Base-by-base conservation (phyloP, 2,329 filamentous ascomycete genomes). In the Alternaria sp. region DNA sequence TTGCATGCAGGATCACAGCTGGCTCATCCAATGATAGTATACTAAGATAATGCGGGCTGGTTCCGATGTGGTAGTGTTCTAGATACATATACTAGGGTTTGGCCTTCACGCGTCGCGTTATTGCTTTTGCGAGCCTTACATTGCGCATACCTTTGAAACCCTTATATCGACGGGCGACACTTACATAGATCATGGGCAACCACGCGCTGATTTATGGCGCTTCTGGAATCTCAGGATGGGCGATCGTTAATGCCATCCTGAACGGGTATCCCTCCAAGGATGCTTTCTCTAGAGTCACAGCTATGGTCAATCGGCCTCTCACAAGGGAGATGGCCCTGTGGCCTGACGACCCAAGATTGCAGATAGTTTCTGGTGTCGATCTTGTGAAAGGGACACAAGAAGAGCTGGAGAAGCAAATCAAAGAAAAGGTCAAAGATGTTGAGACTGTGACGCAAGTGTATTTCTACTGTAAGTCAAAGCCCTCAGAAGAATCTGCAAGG, bases 171-270 rank as follows among this genome's bases (percentile, higher is more conserved):
- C 53, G 23, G 47, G 15, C 23, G 9, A 32, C 13, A 2, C 13
- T 25, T 10, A 21, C 7, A n/a, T 28, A 30, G 59, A 59, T 36
- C 60, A 77, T 74, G 63, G 65, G 71, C 7, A 76, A 77, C 30
- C 74, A 77, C 57, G 77, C 78, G 59, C 73, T 79, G 40, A 70
- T 77, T 43, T 77, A 79, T 72, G 83, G 83, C 36, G 83, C 82
- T 50, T 83, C 81, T 64, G 83, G 83, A n/a, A 83, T 85, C 56
- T 81, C 82, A 3, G 83, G 83, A 40, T 85, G 83, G 83, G 80
- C 83, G 7, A 80, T 85, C 56, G 81, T 83, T 15, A 85, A 84
- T 55, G 79, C 82, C 56, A 82, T 85, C 43, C 73, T 85, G 12
- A 72, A 82, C 47, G 81, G 77, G 55, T 85, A 85, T 61, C 84